phyloP scores from a whole-genome alignment of 805 yeast genomes.

The Cyberlindnera mississippiensis region DNA sequence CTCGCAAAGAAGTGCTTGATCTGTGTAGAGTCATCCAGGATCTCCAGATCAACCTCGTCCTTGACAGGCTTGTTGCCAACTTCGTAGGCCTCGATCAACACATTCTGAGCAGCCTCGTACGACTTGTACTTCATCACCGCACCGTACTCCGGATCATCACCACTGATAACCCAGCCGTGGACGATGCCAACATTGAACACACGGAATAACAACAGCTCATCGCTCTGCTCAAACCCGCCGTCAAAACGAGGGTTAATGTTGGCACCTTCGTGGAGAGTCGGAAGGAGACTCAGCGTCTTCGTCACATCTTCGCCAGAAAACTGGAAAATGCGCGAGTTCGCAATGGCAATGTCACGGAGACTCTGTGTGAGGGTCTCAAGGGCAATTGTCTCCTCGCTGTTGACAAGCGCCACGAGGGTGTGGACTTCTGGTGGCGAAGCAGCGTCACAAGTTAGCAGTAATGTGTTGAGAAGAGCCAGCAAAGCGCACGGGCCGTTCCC shows the following conservation, averaged over 20 bases:
- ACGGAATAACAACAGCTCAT: constrained; percentile 53
- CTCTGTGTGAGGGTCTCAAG: constrained; percentile 43
- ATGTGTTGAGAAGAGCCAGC: constrained; percentile 68
- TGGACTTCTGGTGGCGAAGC: constrained; percentile 23
- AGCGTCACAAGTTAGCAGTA: constrained; percentile 46
- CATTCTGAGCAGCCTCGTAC: constrained; percentile 58
- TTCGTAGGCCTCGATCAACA: constrained; percentile 45
- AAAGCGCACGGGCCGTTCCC: constrained; percentile 87
- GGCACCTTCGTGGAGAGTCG: constrained; percentile 65
- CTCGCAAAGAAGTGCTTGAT: constrained; percentile 49
- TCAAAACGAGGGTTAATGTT: constrained; percentile 67
- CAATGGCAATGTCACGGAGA: constrained; percentile 45
- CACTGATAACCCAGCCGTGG: constrained; percentile 82
- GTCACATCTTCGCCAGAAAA: constrained; percentile 29
- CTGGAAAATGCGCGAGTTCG: constrained; percentile 27
- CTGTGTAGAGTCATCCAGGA: constrained; percentile 32
- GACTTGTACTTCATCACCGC: constrained; percentile 40
- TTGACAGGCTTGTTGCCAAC: constrained; percentile 25
- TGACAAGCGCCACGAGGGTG: constrained; percentile 31
- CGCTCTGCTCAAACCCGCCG: constrained; percentile 52
- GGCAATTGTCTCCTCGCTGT: constrained; percentile 29
- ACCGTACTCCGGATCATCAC: constrained; percentile 32
- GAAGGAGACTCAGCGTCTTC: constrained; percentile 49
- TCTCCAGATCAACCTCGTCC: constrained; percentile 26
- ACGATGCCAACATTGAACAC: constrained; percentile 56